phyloP scores from a whole-genome alignment of 768 basidiomycete genomes.

The Macrolepiota dolichaula region DNA sequence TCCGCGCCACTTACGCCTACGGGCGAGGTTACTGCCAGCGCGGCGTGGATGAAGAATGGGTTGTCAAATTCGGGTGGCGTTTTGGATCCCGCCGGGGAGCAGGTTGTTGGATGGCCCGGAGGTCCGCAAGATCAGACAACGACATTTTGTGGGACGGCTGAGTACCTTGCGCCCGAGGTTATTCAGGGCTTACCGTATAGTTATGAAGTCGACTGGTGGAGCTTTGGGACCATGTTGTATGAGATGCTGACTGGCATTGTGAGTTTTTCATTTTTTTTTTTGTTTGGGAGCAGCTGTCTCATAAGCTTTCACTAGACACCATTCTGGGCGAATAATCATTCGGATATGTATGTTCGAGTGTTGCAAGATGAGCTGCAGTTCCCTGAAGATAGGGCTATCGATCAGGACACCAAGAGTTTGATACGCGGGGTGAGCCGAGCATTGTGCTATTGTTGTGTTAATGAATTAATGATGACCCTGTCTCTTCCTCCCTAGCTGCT shows the following conservation, averaged over 20 bases:
- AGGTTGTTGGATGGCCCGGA: conserved; percentile 55
- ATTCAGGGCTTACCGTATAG: conserved; percentile 88
- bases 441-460: conserved; percentile 8
- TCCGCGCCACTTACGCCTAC: conserved; percentile 60
- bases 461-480: conserved; percentile 4
- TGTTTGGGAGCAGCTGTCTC: not conserved
- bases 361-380: conserved; percentile 87
- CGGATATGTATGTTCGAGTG: conserved; percentile 93
- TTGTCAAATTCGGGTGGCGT: not conserved
- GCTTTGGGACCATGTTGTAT: conserved; percentile 94
- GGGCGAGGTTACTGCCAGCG: conserved; percentile 51
- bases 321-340: conserved; percentile 89
- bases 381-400: conserved; percentile 88
- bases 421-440: conserved; percentile 80
- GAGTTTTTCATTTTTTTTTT: conserved; percentile 34
- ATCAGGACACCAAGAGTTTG: conserved; percentile 92
- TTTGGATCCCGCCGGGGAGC: conserved; percentile 25
- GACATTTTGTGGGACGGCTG: conserved; percentile 95
- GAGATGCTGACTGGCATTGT: conserved; percentile 97
- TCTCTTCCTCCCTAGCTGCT: conserved; percentile 54
- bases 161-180: conserved; percentile 96
- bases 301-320: conserved; percentile 58
- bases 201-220: conserved; percentile 98
- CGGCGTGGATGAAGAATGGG: conserved; percentile 68
- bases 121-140: conserved; percentile 64